Evolutionary conservation across 768 basidiomycete genomes (phyloP).

Genomic region (Tephrocybe sp.): DNA sequence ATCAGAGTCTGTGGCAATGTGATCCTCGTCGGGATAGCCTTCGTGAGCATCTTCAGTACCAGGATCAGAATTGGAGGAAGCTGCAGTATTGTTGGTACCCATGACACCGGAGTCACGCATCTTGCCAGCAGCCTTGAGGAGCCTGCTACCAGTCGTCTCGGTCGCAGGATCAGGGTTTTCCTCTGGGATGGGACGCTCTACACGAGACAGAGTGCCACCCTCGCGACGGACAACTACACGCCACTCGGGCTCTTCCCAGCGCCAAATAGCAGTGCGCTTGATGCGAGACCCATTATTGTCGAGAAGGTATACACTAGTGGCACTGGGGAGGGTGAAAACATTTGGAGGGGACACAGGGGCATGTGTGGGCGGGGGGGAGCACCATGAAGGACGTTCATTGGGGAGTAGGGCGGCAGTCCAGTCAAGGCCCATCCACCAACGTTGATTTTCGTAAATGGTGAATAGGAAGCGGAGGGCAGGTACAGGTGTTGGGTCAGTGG

Average conservation of each 20-base stretch:
- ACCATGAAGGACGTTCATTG: slow-evolving; percentile 89
- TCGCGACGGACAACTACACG: slow-evolving; percentile 66
- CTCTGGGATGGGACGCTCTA: slow-evolving; percentile 65
- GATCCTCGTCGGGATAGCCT: slow-evolving; percentile 42
- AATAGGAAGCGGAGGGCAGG: slow-evolving; percentile 74
- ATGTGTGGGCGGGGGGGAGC: slow-evolving; percentile 39
- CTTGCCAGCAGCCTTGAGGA: slow-evolving; percentile 55
- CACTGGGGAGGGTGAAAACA: slow-evolving; percentile 63
- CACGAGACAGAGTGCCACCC: slow-evolving; percentile 44
- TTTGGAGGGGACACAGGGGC: slow-evolving; percentile 68
- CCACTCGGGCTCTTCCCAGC: slow-evolving; percentile 94
- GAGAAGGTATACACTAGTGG: slow-evolving; percentile 54
- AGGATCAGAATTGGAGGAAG: slow-evolving; percentile 20
- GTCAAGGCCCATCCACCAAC: slow-evolving; percentile 98
- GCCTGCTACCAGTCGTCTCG: slow-evolving; percentile 28
- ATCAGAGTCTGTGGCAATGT: slow-evolving; percentile 66
- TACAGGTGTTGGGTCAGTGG: slow-evolving; percentile 29
- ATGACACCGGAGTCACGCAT: slow-evolving; percentile 33
- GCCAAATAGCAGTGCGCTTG: slow-evolving; percentile 79
- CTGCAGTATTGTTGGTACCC: slow-evolving; percentile 8
- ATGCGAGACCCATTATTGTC: slow-evolving; percentile 45
- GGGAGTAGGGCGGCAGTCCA: slow-evolving; percentile 94
- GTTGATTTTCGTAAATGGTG: slow-evolving; percentile 90
- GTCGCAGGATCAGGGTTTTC: slow-evolving; percentile 31
- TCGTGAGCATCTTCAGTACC: slow-evolving; percentile 27